Evolutionary conservation across 2,329 filamentous ascomycete species (phyloP), one percentile per base, ranked within the genome.

Genomic region (Helotiales sp.): DNA sequence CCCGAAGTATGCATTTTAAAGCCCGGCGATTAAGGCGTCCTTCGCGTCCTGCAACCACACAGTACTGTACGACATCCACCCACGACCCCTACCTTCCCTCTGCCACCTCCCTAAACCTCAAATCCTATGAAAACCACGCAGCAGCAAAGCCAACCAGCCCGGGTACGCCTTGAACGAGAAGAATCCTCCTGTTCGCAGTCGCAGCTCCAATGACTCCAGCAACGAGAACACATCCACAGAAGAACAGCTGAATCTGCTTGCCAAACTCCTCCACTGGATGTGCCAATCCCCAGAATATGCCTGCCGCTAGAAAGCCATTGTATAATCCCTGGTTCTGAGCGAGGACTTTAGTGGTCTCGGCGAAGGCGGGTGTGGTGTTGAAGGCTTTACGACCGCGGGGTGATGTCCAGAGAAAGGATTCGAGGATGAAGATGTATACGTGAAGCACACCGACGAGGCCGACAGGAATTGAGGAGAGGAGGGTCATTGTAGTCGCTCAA

Each of bases 251-350:
- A 49, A 81, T 70, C 69, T 81, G 76, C 3, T 54, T 62, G 15
- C 72, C 74, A 57, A 81, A 75, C 34, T 69, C 74, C 6, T 70
- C 54, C 5, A 73, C 71, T 1, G 79, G 77, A 63, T 81, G 78
- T 3, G 70, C n/a, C n/a, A 80, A 60, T 2, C 75, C 73, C 79
- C 79, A 81, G 25, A 70, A 57, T 1, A 81, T 67, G 0, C 79
- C 79, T 1, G 78, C 78, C 2, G 78, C 75, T n/a, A 81, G 71
- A 54, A 81, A 80, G 40, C 79, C 79, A 64, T 81, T 81, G 70
- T 81, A 81, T 5, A 81, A 71, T 19, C 79, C 79, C 65, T 81
- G 79, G 67, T 81, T 81, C 52, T 76, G 76, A 47, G 77, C 79
- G 33, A 81, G 70, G 3, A 70, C 63, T 59, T 73, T 74, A 3